These are phyloP conservation scores for Henckelia pumila DNA, from an alignment of 257 asterid genomes.

Conservation along the genomic window DNA sequence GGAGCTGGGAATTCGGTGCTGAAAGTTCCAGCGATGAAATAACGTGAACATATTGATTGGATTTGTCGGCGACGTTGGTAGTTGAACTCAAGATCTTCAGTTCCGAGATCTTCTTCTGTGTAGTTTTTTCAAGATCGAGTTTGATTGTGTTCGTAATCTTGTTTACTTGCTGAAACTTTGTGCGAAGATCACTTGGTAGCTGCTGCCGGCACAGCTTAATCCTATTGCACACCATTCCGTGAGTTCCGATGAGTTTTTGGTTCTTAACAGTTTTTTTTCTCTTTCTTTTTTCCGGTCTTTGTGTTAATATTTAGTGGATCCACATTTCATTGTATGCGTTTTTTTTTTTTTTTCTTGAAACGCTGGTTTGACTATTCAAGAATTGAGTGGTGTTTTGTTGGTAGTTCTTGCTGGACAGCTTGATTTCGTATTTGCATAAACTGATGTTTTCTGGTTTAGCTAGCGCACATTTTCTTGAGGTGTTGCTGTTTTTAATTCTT, in stretches of 20 bases:
- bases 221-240: background rate
- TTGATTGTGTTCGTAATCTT: conserved; percentile 19
- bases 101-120: conserved; percentile 26
- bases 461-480: background rate
- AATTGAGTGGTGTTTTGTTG: background rate
- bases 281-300: too few species aligned
- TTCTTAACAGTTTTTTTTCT: background rate
- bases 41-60: background rate
- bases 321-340: background rate
- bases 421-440: background rate
- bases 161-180: conserved; percentile 20
- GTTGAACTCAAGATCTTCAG: conserved; percentile 17
- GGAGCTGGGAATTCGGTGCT: conserved; percentile 16
- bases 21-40: conserved; percentile 15
- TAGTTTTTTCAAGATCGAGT: conserved; percentile 24
- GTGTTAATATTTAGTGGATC: background rate
- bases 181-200: conserved; percentile 12
- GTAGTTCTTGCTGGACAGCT: background rate
- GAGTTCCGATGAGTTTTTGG: background rate
- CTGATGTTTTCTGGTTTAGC: background rate
- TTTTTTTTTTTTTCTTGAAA: background rate
- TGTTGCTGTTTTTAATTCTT: background rate
- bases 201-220: too few species aligned
- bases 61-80: conserved; percentile 31
- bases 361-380: background rate